phyloP scores from a whole-genome alignment of 2,329 filamentous ascomycete species.

The Colletotrichum incanum region DNA sequence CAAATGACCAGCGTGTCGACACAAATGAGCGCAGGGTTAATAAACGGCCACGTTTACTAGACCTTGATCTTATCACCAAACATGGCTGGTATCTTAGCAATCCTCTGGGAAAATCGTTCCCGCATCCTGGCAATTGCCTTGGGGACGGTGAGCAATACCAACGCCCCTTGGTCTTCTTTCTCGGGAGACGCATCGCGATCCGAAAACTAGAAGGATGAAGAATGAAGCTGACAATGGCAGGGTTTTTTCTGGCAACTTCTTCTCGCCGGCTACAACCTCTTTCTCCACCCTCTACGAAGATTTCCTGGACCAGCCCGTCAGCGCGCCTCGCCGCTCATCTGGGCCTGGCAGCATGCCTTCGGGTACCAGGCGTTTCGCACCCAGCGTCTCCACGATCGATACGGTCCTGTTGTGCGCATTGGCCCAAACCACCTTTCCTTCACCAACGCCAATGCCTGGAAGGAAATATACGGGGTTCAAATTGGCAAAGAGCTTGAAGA shows the following conservation, averaged over 20 bases:
- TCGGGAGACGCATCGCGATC: no score
- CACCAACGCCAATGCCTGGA: constrained; percentile 53
- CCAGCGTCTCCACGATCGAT: constrained; percentile 45
- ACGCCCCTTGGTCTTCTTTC: background rate
- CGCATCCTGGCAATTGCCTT: constrained; percentile 16
- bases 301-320: constrained; percentile 50
- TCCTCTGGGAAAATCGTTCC: background rate
- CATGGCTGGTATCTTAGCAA: background rate
- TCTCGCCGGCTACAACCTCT: constrained; percentile 49
- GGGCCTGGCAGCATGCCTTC: constrained; percentile 11
- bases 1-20: background rate
- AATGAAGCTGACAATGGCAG: constrained; percentile 4
- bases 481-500: constrained; percentile 3
- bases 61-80: background rate
- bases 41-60: no score
- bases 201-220: no score
- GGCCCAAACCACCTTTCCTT: constrained; percentile 58
- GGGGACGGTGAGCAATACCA: background rate
- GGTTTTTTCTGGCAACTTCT: constrained; percentile 37
- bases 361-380: constrained; percentile 30
- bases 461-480: constrained; percentile 56
- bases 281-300: constrained; percentile 52
- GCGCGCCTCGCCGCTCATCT: constrained; percentile 26
- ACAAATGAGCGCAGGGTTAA: background rate
- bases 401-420: constrained; percentile 56